A percentile compares a stretch with the other conserved stretches of the same genome.
phyloP scores from a whole-genome alignment of 2,329 filamentous ascomycete species.

The Cladosporium sp. region DNA sequence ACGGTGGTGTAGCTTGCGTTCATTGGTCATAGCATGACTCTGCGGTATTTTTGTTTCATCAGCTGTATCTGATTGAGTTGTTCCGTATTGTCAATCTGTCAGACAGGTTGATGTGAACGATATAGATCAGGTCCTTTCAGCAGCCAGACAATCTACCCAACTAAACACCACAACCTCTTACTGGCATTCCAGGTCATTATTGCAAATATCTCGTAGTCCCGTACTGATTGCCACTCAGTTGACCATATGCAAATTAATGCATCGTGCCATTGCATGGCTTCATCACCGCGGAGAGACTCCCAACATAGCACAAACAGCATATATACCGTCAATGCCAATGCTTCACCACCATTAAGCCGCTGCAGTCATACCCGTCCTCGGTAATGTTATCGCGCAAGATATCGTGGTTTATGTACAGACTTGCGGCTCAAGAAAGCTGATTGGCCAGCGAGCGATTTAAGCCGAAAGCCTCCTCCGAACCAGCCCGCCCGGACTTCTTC shows the following conservation, averaged over 20 bases:
- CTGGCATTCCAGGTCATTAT: background rate
- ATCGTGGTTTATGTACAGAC: constrained; percentile 4
- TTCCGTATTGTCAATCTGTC: background rate
- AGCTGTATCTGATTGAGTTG: background rate
- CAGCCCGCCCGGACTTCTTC: constrained; percentile 4
- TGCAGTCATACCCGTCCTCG: background rate
- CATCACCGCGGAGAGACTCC: background rate
- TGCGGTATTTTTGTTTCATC: background rate
- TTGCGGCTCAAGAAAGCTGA: background rate
- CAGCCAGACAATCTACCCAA: background rate
- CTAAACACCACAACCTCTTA: background rate
- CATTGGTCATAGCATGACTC: background rate
- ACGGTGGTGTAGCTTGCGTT: background rate
- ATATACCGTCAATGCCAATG: background rate
- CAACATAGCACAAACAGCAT: background rate
- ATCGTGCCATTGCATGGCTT: background rate
- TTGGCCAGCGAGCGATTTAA: background rate
- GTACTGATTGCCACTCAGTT: background rate
- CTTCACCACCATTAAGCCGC: background rate
- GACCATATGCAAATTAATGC: background rate
- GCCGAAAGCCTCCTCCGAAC: constrained; percentile 1
- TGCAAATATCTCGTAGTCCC: background rate
- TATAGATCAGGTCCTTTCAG: background rate
- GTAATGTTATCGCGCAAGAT: background rate
- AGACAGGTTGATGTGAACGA: background rate